Conservation (phyloP, 805 yeast genomes). For the Wickerhamomyces mucosus region DNA sequence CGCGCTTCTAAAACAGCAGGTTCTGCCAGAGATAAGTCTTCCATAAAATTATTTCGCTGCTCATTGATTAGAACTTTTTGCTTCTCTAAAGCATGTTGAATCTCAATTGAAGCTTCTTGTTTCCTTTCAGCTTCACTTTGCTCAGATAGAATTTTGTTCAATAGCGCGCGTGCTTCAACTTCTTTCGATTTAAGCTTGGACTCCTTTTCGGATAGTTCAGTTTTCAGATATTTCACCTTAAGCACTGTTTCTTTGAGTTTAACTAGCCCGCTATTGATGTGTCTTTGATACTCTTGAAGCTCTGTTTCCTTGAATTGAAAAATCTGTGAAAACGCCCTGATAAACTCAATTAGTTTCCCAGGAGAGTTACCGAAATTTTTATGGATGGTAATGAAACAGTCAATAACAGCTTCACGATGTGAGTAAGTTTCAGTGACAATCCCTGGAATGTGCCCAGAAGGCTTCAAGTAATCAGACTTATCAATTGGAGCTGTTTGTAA, state of each 20-base stretch:
- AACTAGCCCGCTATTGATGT: slow-evolving; percentile 64
- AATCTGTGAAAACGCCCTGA: slow-evolving; percentile 33
- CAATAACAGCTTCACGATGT: slow-evolving; percentile 37
- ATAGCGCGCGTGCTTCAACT: slow-evolving; percentile 57
- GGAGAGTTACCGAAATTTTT: slow-evolving; percentile 31
- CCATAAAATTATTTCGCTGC: slow-evolving; percentile 44
- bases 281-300: slow-evolving; percentile 60
- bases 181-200: slow-evolving; percentile 44
- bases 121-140: slow-evolving; percentile 91
- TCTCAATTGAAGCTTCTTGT: slow-evolving; percentile 73
- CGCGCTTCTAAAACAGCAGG: slow-evolving; percentile 83
- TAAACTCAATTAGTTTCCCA: slow-evolving; percentile 42
- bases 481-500: slow-evolving; percentile 45
- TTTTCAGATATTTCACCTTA: slow-evolving; percentile 53
- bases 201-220: slow-evolving; percentile 44
- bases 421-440: slow-evolving; percentile 9
- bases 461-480: slow-evolving; percentile 29
- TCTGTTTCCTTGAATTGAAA: slow-evolving; percentile 35
- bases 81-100: slow-evolving; percentile 55
- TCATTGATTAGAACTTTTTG: slow-evolving; percentile 55
- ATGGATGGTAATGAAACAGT: slow-evolving; percentile 40
- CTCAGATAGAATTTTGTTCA: slow-evolving; percentile 67
- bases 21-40: slow-evolving; percentile 66
- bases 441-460: slow-evolving; percentile 20
- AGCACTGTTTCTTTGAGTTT: slow-evolving; percentile 69